phyloP scores from a whole-genome alignment of 345 rosid species.

The Lepidium africanum region DNA sequence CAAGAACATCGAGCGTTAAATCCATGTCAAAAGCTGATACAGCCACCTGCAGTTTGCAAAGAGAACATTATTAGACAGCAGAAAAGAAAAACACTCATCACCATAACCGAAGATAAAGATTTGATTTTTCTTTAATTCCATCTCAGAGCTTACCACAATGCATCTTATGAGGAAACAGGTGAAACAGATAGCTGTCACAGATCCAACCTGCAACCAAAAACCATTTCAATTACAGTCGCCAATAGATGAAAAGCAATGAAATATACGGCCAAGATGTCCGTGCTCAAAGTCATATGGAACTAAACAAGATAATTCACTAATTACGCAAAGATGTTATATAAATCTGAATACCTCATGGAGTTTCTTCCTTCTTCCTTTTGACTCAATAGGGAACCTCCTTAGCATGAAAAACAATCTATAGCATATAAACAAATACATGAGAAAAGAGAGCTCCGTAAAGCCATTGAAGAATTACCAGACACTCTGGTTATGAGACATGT shows the following conservation, averaged over 20 bases:
- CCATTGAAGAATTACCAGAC: not conserved
- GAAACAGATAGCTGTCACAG: slow-evolving; percentile 94
- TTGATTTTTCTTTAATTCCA: not conserved
- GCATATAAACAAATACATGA: not conserved
- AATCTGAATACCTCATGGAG: slow-evolving; percentile 72
- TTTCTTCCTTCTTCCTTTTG: slow-evolving; percentile 97
- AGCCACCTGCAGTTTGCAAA: slow-evolving; percentile 43
- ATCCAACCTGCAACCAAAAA: slow-evolving; percentile 70
- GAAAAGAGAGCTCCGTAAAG: not conserved
- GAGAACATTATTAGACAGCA: not conserved
- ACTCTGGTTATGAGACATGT: not conserved
- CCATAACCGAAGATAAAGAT: not conserved
- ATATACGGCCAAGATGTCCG: not conserved
- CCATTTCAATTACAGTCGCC: not conserved
- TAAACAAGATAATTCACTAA: not conserved
- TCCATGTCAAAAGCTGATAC: slow-evolving; percentile 73
- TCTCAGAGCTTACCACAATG: slow-evolving; percentile 61
- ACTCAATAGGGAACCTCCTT: slow-evolving; percentile 93
- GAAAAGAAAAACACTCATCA: not conserved
- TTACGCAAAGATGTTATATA: not conserved
- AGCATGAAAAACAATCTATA: slow-evolving; percentile 89
- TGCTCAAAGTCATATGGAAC: not conserved
- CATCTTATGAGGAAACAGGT: slow-evolving; percentile 93
- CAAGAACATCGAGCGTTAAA: slow-evolving; percentile 76
- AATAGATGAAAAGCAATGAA: not conserved